Evolutionary conservation across 1,284 basidiomycete species (phyloP).

Genomic region (Naganishia albida): DNA sequence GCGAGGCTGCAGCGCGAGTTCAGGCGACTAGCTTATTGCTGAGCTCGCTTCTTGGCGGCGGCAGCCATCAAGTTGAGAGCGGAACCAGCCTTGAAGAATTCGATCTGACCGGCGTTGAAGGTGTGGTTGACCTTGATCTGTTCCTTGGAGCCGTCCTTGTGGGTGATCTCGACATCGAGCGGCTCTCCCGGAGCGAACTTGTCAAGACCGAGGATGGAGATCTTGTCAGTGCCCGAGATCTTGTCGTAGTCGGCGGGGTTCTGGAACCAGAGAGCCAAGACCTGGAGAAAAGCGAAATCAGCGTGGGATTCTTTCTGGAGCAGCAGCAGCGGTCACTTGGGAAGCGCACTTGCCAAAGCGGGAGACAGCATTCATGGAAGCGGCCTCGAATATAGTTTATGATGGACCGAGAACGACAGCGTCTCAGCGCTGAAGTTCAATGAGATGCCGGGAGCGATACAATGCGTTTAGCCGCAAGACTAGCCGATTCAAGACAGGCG

Average conservation of each 20-base stretch:
- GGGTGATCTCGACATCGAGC: conserved; percentile 75
- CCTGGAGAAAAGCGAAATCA: conserved; percentile 26
- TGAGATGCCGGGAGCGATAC: too few relatives aligned
- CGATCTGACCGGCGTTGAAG: conserved; percentile 72
- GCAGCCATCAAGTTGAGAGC: conserved; percentile 52
- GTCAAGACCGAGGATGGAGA: conserved; percentile 80
- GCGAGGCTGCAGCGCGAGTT: too few relatives aligned
- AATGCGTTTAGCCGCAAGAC: too few relatives aligned
- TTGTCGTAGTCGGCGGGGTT: conserved; percentile 90
- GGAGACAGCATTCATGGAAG: too few relatives aligned
- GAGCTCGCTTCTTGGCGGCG: conserved; percentile 38
- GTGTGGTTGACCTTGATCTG: conserved; percentile 55
- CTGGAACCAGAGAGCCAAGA: conserved; percentile 73
- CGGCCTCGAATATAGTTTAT: too few relatives aligned
- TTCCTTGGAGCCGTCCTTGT: conserved; percentile 75
- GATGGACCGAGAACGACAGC: too few relatives aligned
- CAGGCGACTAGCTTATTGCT: conserved; percentile 22
- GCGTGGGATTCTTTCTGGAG: background rate
- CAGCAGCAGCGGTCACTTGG: background rate
- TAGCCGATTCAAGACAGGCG: too few relatives aligned
- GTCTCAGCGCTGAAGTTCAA: too few relatives aligned
- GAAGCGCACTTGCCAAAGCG: too few relatives aligned
- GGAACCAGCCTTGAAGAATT: conserved; percentile 91
- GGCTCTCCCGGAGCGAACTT: conserved; percentile 84
- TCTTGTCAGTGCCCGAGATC: conserved; percentile 75